Conservation (phyloP, 495 filamentous ascomycete species). For the Aspergillus olivimuriae region DNA sequence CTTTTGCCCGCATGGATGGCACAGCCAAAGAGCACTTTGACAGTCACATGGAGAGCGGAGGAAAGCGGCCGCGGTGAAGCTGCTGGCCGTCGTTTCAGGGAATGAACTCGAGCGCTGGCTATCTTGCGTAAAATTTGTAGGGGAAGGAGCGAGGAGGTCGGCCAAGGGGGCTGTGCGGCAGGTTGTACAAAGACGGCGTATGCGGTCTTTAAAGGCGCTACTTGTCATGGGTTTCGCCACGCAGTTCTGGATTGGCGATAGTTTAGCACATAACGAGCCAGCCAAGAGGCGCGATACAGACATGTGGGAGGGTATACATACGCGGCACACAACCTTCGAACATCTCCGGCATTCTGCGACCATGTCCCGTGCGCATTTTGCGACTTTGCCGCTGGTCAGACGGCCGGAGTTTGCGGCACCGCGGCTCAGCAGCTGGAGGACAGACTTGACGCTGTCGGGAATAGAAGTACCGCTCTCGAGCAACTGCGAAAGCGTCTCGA, state of each 20-base stretch:
- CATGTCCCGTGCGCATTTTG: slow-evolving; percentile 76
- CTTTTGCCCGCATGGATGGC: slow-evolving; percentile 66
- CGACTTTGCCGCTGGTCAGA: slow-evolving; percentile 57
- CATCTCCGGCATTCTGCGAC: slow-evolving; percentile 77
- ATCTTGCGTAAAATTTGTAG: no score
- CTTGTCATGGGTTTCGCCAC: slow-evolving; percentile 66
- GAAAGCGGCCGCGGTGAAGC: slow-evolving; percentile 38
- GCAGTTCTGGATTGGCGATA: slow-evolving; percentile 78
- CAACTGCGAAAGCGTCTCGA: slow-evolving; percentile 35
- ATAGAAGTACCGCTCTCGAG: slow-evolving; percentile 25
- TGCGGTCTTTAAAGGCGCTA: slow-evolving; percentile 55
- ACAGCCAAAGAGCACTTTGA: slow-evolving; percentile 65
- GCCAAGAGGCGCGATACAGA: no score
- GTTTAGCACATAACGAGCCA: no score
- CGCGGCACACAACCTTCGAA: slow-evolving; percentile 68
- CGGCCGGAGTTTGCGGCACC: slow-evolving; percentile 26
- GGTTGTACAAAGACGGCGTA: slow-evolving; percentile 69
- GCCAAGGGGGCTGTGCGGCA: slow-evolving; percentile 62
- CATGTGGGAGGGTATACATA: slow-evolving; percentile 34
- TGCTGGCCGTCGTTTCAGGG: no score
- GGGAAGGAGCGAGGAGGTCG: slow-evolving; percentile 16
- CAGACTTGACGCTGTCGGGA: slow-evolving; percentile 31
- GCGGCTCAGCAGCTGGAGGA: slow-evolving; percentile 28
- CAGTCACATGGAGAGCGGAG: slow-evolving; percentile 64
- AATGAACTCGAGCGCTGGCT: no score